Base-by-base conservation (phyloP, 176 grass and related monocot species). In the Typha latifolia region DNA sequence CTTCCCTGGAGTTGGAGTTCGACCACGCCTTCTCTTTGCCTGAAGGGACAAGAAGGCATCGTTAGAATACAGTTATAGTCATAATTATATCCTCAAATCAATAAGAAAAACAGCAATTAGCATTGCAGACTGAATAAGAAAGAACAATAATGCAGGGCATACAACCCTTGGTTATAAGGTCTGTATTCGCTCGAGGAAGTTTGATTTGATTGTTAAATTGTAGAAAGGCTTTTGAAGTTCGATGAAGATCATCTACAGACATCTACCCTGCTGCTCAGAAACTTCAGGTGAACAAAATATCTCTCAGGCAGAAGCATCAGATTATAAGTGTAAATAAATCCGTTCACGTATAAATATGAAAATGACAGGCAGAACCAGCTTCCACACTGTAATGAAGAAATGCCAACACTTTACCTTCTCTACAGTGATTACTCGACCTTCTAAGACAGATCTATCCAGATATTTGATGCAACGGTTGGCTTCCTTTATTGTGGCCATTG, bases 1-100 rank as follows among this genome's bases (percentile, higher is more conserved):
- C 26, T 69, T 91, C 70, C 94, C 89, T 63, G 89, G 89, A 32
- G 89, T 97, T 47, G 94, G 81, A 10, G 85, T 85, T 49, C 94
- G 69, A 48, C 83, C 66, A 1, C 94, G 67, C 63, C 81, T 78
- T 63, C 94, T 90, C 68, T 81, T 97, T 62, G 88, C 84, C 88
- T 97, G 81, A 37, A 81, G 32, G 63, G 21, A 61, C 13, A 48
- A 23, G 32, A 53, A 53, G 51, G 32, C 13, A 8, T 12, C 53
- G 22, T 16, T 19, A 59, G 53, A 9, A 59, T 16, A 16, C 4
- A 22, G 22, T 6, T 19, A 59, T 59, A 59, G 53, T 3, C 53
- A 59, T 18, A 59, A 20, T 0, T 1, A 63, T 19, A 63, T 3
- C 14, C 24, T 50, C 21, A 0, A 70, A 63, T 49, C 31, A 10